Conservation (phyloP, 768 basidiomycete genomes). For the Lentinula sp. region DNA sequence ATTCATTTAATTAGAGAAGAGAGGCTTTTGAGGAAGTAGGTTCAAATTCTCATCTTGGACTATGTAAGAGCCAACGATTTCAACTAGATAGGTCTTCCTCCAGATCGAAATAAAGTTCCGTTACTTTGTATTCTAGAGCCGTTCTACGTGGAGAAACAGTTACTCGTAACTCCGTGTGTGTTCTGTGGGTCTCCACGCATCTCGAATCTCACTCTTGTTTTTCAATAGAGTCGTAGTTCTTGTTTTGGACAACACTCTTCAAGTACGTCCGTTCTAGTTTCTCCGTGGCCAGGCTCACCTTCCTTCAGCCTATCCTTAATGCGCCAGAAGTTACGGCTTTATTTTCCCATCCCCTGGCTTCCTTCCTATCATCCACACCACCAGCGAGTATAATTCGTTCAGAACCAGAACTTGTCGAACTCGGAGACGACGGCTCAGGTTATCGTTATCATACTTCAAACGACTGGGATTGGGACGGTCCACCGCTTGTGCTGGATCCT, state of each 20-base stretch:
- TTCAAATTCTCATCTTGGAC: background rate
- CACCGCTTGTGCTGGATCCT: conserved; percentile 8
- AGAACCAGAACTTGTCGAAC: conserved; percentile 45
- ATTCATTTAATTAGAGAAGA: conserved; percentile 48
- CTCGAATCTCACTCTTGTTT: background rate
- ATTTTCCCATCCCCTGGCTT: conserved; percentile 79
- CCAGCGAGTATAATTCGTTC: conserved; percentile 29
- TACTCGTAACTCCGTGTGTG: conserved; percentile 81
- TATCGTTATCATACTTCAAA: conserved; percentile 55
- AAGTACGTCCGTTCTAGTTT: conserved; percentile 31
- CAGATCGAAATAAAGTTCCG: conserved; percentile 63
- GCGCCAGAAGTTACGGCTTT: conserved; percentile 69
- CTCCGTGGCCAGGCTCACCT: background rate
- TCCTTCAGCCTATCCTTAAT: conserved; percentile 69
- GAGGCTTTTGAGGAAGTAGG: conserved; percentile 88
- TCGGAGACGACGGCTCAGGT: background rate
- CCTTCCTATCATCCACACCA: conserved; percentile 60
- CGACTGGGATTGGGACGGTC: conserved; percentile 45
- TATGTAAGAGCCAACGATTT: background rate
- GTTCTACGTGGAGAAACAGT: conserved; percentile 62
- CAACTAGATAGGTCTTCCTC: conserved; percentile 74
- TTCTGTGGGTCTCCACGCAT: background rate
- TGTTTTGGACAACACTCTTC: conserved; percentile 70
- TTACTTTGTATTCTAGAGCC: conserved; percentile 76
- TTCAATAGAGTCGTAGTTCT: conserved; percentile 71